These are phyloP conservation scores for Metschnikowia sp. DNA, from an alignment of 805 yeast genomes.

Conservation along the genomic window DNA sequence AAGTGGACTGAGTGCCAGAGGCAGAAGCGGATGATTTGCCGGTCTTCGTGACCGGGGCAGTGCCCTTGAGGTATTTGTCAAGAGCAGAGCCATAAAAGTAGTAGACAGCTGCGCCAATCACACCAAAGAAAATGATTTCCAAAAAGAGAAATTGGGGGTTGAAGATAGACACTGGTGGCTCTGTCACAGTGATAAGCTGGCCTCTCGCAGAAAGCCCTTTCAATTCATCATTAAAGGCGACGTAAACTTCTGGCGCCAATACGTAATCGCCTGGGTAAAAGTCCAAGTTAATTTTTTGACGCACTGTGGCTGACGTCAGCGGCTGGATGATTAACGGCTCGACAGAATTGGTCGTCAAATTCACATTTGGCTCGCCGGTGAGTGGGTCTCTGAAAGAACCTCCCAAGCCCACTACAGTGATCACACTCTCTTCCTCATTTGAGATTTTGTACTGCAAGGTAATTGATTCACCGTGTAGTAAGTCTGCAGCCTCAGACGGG, in stretches of 20 bases:
- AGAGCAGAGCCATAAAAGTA: slow-evolving; percentile 44
- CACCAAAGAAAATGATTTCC: slow-evolving; percentile 46
- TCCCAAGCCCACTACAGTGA: slow-evolving; percentile 62
- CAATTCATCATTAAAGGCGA: slow-evolving; percentile 47
- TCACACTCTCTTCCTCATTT: slow-evolving; percentile 50
- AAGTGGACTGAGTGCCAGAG: slow-evolving; percentile 13
- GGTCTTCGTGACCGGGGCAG: slow-evolving; percentile 28
- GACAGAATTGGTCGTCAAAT: slow-evolving; percentile 60
- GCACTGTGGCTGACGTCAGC: slow-evolving; percentile 48
- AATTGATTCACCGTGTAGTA: slow-evolving; percentile 50
- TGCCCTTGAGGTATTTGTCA: slow-evolving; percentile 40
- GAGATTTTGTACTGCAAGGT: slow-evolving; percentile 49
- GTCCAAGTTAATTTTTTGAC: slow-evolving; percentile 58
- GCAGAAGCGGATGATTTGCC: slow-evolving; percentile 16
- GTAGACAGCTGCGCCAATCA: slow-evolving; percentile 35
- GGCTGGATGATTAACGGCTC: slow-evolving; percentile 56
- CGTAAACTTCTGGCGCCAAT: slow-evolving; percentile 57
- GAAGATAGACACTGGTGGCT: slow-evolving; percentile 64
- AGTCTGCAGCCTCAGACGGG: slow-evolving; percentile 39
- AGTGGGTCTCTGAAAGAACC: slow-evolving; percentile 59
- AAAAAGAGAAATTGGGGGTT: slow-evolving; percentile 70
- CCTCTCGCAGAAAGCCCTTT: slow-evolving; percentile 56
- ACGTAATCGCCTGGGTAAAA: slow-evolving; percentile 55
- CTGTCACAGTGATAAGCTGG: slow-evolving; percentile 56
- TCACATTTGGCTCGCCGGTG: slow-evolving; percentile 50